Evolutionary conservation across 108 stramenopile genomes (phyloP).

Genomic region (Nannochloropsis gaditana): DNA sequence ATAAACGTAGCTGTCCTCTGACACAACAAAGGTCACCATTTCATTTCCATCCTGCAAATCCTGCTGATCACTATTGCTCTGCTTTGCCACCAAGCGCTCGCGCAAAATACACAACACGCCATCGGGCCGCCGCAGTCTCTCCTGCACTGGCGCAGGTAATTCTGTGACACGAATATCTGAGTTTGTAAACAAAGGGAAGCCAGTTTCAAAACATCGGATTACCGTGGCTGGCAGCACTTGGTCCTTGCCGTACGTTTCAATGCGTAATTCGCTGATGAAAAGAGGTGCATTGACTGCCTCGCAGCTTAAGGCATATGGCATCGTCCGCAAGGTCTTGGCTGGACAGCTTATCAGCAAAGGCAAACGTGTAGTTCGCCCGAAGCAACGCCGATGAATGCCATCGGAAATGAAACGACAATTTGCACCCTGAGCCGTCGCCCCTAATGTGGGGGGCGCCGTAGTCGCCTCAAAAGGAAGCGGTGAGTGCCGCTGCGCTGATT

Average conservation of each 20-base stretch:
- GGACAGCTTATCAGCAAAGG: constrained; percentile 7
- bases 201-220: not conserved
- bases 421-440: not conserved
- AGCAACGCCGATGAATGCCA: constrained; percentile 7
- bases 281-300: not conserved
- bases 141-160: constrained; percentile 1
- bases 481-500: not conserved
- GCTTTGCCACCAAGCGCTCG: not conserved
- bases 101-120: constrained; percentile 2
- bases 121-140: not conserved
- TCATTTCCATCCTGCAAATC: not conserved
- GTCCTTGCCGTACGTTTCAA: not conserved
- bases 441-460: not conserved
- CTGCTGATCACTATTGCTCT: not conserved
- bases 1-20: constrained; percentile 6
- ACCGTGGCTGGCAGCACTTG: constrained; percentile 19
- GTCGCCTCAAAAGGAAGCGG: not conserved
- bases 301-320: constrained; percentile 22
- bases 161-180: not conserved
- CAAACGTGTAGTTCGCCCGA: not conserved
- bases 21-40: not conserved
- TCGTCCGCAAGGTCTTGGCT: not conserved
- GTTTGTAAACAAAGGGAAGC: not conserved
- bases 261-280: not conserved
- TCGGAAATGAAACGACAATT: constrained; percentile 7